These are phyloP conservation scores for Lepiota venenata DNA, from an alignment of 768 basidiomycete genomes.

Conservation along the genomic window DNA sequence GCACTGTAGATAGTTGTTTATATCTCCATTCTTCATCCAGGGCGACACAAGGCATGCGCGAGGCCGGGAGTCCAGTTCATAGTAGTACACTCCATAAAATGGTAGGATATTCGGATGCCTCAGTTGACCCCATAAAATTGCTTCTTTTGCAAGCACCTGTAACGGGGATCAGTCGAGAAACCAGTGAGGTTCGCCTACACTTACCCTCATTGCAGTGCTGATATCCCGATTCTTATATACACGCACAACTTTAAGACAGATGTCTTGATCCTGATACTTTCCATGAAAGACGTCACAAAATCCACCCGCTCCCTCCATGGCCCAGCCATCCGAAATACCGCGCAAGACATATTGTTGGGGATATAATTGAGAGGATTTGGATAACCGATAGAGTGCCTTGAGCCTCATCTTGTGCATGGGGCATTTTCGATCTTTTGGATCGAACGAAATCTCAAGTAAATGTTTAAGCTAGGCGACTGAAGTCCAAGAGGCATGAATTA, in stretches of 20 bases:
- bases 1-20: not conserved
- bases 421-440: no score
- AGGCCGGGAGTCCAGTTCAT: not conserved
- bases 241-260: not conserved
- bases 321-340: not conserved
- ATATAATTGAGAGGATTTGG: not conserved
- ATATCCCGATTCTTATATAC: not conserved
- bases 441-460: not conserved
- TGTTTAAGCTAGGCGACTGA: no score
- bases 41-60: slow-evolving; percentile 10
- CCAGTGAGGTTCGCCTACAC: not conserved
- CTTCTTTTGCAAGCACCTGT: slow-evolving; percentile 4
- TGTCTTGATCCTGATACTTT: not conserved
- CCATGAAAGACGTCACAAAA: not conserved
- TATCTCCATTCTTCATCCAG: slow-evolving; percentile 13
- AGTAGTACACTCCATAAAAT: slow-evolving; percentile 6
- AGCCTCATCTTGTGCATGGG: no score
- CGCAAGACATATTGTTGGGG: not conserved
- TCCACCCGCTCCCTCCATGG: not conserved
- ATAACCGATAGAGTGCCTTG: not conserved
- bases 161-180: not conserved
- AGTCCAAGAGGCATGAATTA: not conserved
- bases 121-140: slow-evolving; percentile 7
- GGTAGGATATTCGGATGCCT: slow-evolving; percentile 7
- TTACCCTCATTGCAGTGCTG: not conserved